Evolutionary conservation across 1,284 basidiomycete genomes (phyloP), one percentile per base, ranked within the genome.

Genomic region (Athelia psychrophila): DNA sequence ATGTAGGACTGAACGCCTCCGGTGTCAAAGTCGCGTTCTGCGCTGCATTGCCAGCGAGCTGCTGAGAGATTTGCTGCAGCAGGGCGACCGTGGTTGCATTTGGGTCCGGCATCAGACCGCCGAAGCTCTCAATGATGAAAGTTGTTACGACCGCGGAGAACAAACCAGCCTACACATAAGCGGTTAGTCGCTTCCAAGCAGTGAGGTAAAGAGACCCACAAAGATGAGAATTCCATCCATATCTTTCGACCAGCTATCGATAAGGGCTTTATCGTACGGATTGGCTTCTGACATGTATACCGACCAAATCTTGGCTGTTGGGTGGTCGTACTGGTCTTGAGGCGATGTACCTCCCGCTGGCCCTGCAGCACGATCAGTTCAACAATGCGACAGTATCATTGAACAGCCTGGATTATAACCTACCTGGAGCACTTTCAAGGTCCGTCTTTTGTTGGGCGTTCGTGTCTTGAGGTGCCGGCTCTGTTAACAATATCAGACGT

Each of bases 101-200:
- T 4, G 70, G 63, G 45, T 71, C 64, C 3, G 68, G 68, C 36
- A 60, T 59, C 15, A 78, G 64, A 12, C 59, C 62, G 47, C 66
- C 63, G 55, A 71, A 72, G 52, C 71, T 72, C 51, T 77, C 69
- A n/a, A 76, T 64, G 47, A 76, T 64, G 54, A 78, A 77, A 1
- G 75, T 64, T 2, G 76, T 75, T 42, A 77, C 58, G 33, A 70
- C 72, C 2, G 72, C 73, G 42, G 75, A 76, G 55, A 78, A 77
- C 3, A 78, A 63, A 60, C 75, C 76, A 48, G 76, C 19, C 44
- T 46, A 30, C 27, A 13, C 27, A 13, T 13, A 5, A 6, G 27
- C 5, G 5, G 5, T 30, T 30, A 30, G 27, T 30, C 27, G 27
- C 27, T 6, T 5, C 27, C 13, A 13, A 30, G 6, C 5, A 13